Evolutionary conservation across 305 asterid genomes (phyloP).

Genomic region (Rubia tinctorum): DNA sequence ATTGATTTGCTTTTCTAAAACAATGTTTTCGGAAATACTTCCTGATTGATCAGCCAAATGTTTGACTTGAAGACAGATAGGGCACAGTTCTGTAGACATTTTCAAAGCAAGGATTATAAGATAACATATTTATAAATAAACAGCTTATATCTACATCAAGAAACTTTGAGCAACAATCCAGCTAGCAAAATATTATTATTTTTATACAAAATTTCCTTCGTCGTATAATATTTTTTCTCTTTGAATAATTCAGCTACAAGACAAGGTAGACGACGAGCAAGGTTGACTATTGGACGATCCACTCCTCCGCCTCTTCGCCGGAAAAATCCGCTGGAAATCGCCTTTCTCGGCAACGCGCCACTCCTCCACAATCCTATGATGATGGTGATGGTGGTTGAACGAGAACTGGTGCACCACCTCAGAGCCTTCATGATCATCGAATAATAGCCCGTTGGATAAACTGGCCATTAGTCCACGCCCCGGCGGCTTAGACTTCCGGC

Average conservation of each 20-base stretch:
- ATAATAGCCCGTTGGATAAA: conserved; percentile 42
- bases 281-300: conserved; percentile 47
- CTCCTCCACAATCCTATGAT: conserved; percentile 42
- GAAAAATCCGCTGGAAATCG: conserved; percentile 37
- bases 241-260: conserved; percentile 31
- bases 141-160: conserved; percentile 32
- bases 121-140: neutral
- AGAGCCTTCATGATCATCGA: conserved; percentile 32
- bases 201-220: neutral
- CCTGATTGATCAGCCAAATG: neutral
- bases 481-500: conserved; percentile 70
- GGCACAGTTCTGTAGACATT: conserved; percentile 7
- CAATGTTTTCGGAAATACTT: neutral
- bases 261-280: conserved; percentile 42
- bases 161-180: conserved; percentile 22
- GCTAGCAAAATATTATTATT: conserved; percentile 9
- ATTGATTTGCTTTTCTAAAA: neutral
- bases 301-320: conserved; percentile 76
- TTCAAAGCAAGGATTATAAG: neutral
- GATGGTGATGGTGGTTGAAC: conserved; percentile 23
- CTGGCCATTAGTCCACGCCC: conserved; percentile 31
- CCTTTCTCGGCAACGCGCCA: conserved; percentile 50
- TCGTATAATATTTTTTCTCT: neutral
- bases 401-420: conserved; percentile 40
- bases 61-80: neutral